These are phyloP conservation scores for Oxyria digyna DNA, from an alignment of 148 eudicot genomes.

Conservation along the genomic window DNA sequence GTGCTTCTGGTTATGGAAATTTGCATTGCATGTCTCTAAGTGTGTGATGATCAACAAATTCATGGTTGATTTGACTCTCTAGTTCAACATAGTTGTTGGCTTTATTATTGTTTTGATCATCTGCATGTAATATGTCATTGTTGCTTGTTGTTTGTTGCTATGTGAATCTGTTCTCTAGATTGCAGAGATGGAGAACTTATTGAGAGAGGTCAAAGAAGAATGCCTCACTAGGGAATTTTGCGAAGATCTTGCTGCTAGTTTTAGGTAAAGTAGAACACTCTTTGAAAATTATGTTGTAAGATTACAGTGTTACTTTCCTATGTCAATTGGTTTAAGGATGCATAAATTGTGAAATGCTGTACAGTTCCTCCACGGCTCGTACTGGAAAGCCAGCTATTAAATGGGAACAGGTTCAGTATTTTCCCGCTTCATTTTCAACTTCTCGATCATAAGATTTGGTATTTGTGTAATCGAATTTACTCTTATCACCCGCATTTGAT, in stretches of 20 bases:
- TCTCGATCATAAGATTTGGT: too few species aligned
- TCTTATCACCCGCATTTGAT: background rate
- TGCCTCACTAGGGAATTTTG: conserved; percentile 44
- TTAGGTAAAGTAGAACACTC: conserved; percentile 29
- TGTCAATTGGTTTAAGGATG: too few species aligned
- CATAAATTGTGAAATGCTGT: conserved; percentile 7
- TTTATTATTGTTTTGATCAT: background rate
- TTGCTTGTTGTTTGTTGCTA: background rate
- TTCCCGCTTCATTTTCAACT: background rate
- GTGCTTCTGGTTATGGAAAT: background rate
- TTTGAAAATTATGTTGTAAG: too few species aligned
- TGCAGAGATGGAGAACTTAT: conserved; percentile 51
- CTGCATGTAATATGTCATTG: background rate
- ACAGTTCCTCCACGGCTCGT: conserved; percentile 51
- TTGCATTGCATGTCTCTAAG: conserved; percentile 4
- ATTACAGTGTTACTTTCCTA: too few species aligned
- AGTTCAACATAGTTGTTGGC: background rate
- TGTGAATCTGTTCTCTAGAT: conserved; percentile 21
- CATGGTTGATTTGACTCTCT: background rate
- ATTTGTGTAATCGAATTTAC: background rate
- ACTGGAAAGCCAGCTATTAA: conserved; percentile 32
- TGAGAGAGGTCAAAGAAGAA: conserved; percentile 43
- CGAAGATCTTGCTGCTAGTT: conserved; percentile 59
- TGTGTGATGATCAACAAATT: background rate
- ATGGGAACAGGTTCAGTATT: conserved; percentile 48